phyloP scores from a whole-genome alignment of 2,329 filamentous ascomycete species.

The Apiospora phragmitis region DNA sequence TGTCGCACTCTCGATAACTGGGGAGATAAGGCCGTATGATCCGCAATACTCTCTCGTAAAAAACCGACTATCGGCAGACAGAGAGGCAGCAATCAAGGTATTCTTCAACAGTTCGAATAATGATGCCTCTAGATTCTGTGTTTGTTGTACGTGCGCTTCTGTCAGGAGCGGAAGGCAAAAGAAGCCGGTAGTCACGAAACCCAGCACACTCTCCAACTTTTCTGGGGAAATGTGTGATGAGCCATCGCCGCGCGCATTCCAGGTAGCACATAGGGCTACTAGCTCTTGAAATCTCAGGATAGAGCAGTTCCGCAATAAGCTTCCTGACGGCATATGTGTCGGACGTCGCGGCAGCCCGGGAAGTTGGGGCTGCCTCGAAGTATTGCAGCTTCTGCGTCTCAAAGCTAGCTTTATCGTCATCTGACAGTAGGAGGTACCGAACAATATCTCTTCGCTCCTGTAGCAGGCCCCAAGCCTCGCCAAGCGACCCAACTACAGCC shows the following conservation, averaged over 20 bases:
- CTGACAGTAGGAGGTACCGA: slow-evolving; percentile 55
- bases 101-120: slow-evolving; percentile 43
- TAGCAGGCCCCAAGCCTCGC: slow-evolving; percentile 48
- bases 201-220: slow-evolving; percentile 52
- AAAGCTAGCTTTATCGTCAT: slow-evolving; percentile 19
- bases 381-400: slow-evolving; percentile 9
- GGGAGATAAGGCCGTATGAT: slow-evolving; percentile 49
- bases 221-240: slow-evolving; percentile 52
- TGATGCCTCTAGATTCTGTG: slow-evolving; percentile 46
- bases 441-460: slow-evolving; percentile 45
- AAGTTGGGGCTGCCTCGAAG: slow-evolving; percentile 4
- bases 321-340: slow-evolving; percentile 48
- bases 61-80: slow-evolving; percentile 44
- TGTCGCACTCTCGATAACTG: slow-evolving; percentile 36
- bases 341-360: slow-evolving; percentile 34
- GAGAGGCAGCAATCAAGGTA: slow-evolving; percentile 40
- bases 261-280: slow-evolving; percentile 45
- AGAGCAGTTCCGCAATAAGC: slow-evolving; percentile 54
- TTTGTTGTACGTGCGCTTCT: slow-evolving; percentile 48
- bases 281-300: slow-evolving; percentile 54
- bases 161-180: slow-evolving; percentile 49
- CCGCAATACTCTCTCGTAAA: slow-evolving; percentile 50
- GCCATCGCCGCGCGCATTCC: slow-evolving; percentile 47
- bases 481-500: slow-evolving; percentile 48
- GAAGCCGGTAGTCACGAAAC: slow-evolving; percentile 46